phyloP scores from a whole-genome alignment of 1,284 basidiomycete genomes.

The Lignosus rhinocerotis region DNA sequence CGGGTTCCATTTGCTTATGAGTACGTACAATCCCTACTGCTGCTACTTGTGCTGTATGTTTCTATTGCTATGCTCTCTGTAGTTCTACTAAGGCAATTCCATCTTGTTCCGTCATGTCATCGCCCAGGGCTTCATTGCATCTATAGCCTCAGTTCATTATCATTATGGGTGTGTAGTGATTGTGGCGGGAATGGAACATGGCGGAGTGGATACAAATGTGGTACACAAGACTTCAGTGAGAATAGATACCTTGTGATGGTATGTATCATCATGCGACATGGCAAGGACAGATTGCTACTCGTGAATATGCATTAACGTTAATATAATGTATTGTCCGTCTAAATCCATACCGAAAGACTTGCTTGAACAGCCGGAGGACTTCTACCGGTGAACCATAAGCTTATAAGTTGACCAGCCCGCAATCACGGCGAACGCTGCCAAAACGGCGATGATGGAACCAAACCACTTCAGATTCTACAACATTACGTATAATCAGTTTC shows the following conservation, averaged over 20 bases:
- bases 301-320: neutral
- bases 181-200: neutral
- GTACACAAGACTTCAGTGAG: no score
- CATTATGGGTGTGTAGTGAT: neutral
- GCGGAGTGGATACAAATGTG: no score
- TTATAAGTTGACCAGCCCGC: slow-evolving; percentile 84
- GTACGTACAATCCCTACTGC: neutral
- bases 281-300: neutral
- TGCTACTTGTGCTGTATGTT: slow-evolving; percentile 20
- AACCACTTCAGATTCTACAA: slow-evolving; percentile 75
- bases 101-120: slow-evolving; percentile 4
- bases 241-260: no score
- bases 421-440: slow-evolving; percentile 77
- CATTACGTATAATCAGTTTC: neutral
- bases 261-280: neutral
- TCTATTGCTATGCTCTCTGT: slow-evolving; percentile 22
- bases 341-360: neutral
- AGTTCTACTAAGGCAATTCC: slow-evolving; percentile 16
- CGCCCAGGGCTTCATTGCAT: no score
- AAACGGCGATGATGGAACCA: slow-evolving; percentile 75
- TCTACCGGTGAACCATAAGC: slow-evolving; percentile 56
- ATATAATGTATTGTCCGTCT: neutral
- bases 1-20: slow-evolving; percentile 9
- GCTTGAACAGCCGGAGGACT: neutral
- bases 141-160: neutral